These are phyloP conservation scores for Phytophthora megakarya DNA, from an alignment of 352 stramenopile species.

Conservation along the genomic window DNA sequence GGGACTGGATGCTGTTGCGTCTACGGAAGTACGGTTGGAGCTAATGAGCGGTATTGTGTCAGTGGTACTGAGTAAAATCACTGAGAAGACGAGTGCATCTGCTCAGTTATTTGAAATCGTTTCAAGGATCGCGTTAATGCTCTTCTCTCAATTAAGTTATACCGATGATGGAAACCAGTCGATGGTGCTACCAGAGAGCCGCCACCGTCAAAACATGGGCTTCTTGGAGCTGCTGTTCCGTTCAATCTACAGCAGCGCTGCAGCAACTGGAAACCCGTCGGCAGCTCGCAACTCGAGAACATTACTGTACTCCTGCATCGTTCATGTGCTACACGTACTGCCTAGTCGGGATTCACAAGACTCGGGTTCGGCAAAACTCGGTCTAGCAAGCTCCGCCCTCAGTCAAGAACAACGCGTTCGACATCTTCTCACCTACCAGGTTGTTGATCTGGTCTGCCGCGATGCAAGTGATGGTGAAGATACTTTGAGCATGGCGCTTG, in stretches of 20 bases:
- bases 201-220: conserved; percentile 47
- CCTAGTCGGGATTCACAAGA: conserved; percentile 30
- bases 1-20: conserved; percentile 60
- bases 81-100: conserved; percentile 49
- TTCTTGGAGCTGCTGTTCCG: conserved; percentile 73
- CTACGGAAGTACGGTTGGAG: conserved; percentile 58
- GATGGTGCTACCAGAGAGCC: conserved; percentile 43
- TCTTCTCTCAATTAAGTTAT: conserved; percentile 58
- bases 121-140: conserved; percentile 62
- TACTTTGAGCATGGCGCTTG: conserved; percentile 80
- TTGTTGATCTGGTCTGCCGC: conserved; percentile 72
- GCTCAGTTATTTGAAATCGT: conserved; percentile 83
- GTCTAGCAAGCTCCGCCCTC: conserved; percentile 16
- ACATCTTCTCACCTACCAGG: conserved; percentile 52
- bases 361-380: conserved; percentile 19
- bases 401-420: conserved; percentile 38
- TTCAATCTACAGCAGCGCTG: conserved; percentile 62
- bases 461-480: conserved; percentile 82
- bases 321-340: conserved; percentile 67
- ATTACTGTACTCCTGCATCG: conserved; percentile 76
- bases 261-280: conserved; percentile 68
- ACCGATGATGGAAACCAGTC: conserved; percentile 20
- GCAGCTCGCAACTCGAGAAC: conserved; percentile 78
- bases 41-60: conserved; percentile 69
- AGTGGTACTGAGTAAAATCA: conserved; percentile 68